Conservation (phyloP, 2,329 filamentous ascomycete genomes). For the Cordyceps javanica region DNA sequence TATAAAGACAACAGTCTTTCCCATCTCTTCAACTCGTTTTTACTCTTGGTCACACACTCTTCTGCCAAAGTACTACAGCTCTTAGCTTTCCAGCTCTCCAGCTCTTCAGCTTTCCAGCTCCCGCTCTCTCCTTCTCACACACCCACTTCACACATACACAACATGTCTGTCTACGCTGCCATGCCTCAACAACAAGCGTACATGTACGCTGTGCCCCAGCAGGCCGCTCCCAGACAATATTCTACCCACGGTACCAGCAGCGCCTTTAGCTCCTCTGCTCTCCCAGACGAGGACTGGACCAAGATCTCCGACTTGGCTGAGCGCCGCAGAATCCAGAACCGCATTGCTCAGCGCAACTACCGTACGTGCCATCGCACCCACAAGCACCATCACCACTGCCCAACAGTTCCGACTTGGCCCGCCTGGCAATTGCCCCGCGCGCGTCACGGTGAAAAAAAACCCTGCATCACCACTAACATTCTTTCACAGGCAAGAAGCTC, state of each 20-base stretch:
- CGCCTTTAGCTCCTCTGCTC: conserved; percentile 89
- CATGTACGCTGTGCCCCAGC: conserved; percentile 40
- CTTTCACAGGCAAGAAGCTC: conserved; percentile 73
- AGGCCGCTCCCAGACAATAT: conserved; percentile 56
- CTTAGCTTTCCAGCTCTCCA: neutral
- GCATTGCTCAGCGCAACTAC: conserved; percentile 96
- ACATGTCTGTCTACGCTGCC: conserved; percentile 13
- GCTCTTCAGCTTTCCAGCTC: too few species aligned
- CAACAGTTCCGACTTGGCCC: neutral
- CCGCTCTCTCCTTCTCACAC: neutral
- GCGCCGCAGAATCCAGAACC: conserved; percentile 89
- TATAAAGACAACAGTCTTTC: conserved; percentile 1
- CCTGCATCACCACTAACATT: conserved; percentile 6
- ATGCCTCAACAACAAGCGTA: conserved; percentile 15
- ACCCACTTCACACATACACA: neutral
- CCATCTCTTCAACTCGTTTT: neutral
- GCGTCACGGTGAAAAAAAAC: neutral
- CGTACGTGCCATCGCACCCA: conserved; percentile 50
- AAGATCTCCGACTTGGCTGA: conserved; percentile 97
- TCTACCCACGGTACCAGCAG: conserved; percentile 76
- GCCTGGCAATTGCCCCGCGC: neutral
- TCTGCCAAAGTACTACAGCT: neutral
- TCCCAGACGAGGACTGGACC: conserved; percentile 97
- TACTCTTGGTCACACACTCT: conserved; percentile 3
- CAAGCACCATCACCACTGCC: neutral